phyloP scores from a whole-genome alignment of 2,329 filamentous ascomycete species.

The Trichoderma koningiopsis region DNA sequence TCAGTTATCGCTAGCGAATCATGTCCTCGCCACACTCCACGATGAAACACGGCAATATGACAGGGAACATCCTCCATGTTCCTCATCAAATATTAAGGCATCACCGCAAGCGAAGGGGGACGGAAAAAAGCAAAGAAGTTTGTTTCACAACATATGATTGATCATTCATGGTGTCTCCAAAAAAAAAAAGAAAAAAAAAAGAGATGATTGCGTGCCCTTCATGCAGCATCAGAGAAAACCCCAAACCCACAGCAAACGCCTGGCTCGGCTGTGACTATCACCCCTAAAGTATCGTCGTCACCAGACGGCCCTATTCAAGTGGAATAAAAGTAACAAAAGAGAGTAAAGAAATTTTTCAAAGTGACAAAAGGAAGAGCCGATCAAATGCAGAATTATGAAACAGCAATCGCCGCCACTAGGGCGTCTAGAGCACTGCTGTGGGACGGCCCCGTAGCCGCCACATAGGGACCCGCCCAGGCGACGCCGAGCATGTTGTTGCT shows the following conservation, averaged over 20 bases:
- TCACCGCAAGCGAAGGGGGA: conserved; percentile 9
- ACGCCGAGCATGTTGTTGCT: conserved; percentile 57
- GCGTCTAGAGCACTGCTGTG: conserved; percentile 69
- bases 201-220: conserved; percentile 1
- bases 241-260: conserved; percentile 24
- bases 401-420: conserved; percentile 61
- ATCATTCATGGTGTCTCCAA: conserved; percentile 17
- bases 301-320: conserved; percentile 17
- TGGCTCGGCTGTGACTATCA: conserved; percentile 17
- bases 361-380: not conserved
- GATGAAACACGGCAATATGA: conserved; percentile 18
- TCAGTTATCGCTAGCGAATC: conserved; percentile 19
- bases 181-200: conserved; percentile 1
- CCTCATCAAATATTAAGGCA: conserved; percentile 12
- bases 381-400: conserved; percentile 33
- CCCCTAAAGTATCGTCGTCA: conserved; percentile 15
- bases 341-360: conserved; percentile 4
- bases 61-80: conserved; percentile 16
- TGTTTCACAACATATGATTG: conserved; percentile 23
- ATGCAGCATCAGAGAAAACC: conserved; percentile 11
- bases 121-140: not conserved
- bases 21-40: conserved; percentile 19
- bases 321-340: conserved; percentile 4
- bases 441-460: conserved; percentile 54
- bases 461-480: conserved; percentile 65